These are phyloP conservation scores for Mucor ambiguus DNA, from an alignment of 371 early-diverging fungal genomes.

Conservation along the genomic window DNA sequence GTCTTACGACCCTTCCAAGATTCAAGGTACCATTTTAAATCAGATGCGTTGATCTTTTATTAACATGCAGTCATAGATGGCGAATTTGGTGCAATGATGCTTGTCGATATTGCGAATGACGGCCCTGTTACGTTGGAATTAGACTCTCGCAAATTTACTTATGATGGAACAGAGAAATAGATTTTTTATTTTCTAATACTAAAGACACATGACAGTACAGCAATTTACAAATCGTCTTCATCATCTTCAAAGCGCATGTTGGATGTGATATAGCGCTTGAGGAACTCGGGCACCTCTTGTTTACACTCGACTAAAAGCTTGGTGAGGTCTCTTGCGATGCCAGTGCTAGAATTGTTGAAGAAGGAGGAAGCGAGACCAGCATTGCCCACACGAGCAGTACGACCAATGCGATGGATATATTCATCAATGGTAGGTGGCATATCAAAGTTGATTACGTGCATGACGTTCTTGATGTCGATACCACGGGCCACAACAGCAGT, in stretches of 20 bases:
- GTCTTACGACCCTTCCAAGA: slow-evolving; percentile 62
- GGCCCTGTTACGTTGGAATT: slow-evolving; percentile 81
- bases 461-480: slow-evolving; percentile 83
- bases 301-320: slow-evolving; percentile 83
- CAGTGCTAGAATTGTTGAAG: slow-evolving; percentile 52
- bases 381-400: slow-evolving; percentile 78
- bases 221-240: slow-evolving; percentile 23
- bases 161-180: slow-evolving; percentile 19
- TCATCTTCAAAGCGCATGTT: slow-evolving; percentile 40
- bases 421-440: slow-evolving; percentile 77
- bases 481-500: slow-evolving; percentile 96
- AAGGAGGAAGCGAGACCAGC: slow-evolving; percentile 80
- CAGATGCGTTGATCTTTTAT: neutral
- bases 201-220: neutral
- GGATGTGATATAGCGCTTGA: slow-evolving; percentile 43
- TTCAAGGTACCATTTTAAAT: slow-evolving; percentile 60
- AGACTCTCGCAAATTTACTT: slow-evolving; percentile 69
- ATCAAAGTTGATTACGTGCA: slow-evolving; percentile 89
- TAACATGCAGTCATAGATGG: slow-evolving; percentile 55
- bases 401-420: slow-evolving; percentile 85
- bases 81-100: slow-evolving; percentile 86
- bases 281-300: slow-evolving; percentile 78
- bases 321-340: slow-evolving; percentile 64
- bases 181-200: neutral
- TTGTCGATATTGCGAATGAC: slow-evolving; percentile 84